Evolutionary conservation across 495 filamentous ascomycete genomes (phyloP).

Genomic region (Lepidopterella palustris): DNA sequence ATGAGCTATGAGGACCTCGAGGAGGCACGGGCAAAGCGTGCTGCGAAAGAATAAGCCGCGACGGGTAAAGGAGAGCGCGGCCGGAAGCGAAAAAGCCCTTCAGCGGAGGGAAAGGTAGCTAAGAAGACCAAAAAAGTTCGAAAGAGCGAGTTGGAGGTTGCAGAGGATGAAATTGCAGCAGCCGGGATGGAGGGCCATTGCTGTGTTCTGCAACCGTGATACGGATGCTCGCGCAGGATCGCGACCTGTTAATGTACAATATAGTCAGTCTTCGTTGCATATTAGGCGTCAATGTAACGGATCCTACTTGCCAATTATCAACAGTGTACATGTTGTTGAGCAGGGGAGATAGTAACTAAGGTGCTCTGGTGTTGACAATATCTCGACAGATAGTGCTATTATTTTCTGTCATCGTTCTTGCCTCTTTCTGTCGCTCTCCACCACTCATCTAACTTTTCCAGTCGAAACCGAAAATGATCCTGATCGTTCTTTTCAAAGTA

Average conservation of each 20-base stretch:
- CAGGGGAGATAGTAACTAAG: no score
- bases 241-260: background rate
- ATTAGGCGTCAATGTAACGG: no score
- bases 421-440: no score
- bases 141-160: conserved; percentile 3
- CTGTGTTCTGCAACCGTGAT: conserved; percentile 2
- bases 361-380: no score
- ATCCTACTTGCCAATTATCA: no score
- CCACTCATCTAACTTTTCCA: no score
- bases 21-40: background rate
- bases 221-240: background rate
- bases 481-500: no score
- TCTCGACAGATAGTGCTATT: no score
- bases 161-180: conserved; percentile 9
- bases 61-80: background rate
- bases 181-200: conserved; percentile 1
- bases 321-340: no score
- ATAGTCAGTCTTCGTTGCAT: background rate
- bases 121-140: background rate
- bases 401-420: no score
- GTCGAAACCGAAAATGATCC: no score
- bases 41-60: background rate
- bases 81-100: background rate
- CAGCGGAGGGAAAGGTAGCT: background rate
- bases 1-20: background rate